A percentile compares a stretch with the other conserved stretches of the same genome.
These are phyloP conservation scores for Trichoderma sp. DNA, from an alignment of 2,329 filamentous ascomycete species.

Conservation along the genomic window DNA sequence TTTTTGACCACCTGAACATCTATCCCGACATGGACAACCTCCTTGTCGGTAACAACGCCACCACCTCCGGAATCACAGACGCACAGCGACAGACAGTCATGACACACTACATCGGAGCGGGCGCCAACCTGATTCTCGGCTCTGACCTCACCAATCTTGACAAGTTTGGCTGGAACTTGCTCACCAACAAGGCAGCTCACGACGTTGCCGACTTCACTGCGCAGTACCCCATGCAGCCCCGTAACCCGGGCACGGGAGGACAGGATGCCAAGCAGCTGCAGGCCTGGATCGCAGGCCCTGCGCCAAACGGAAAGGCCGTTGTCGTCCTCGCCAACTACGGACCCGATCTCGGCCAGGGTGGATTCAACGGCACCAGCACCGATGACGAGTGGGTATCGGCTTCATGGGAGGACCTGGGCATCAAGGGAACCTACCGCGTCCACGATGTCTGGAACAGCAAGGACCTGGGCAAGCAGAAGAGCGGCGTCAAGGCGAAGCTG, in stretches of 20 bases:
- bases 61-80: conserved; percentile 21
- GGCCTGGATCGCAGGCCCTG: conserved; percentile 24
- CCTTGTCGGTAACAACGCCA: conserved; percentile 21
- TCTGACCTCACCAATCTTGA: conserved; percentile 23
- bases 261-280: conserved; percentile 23
- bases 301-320: conserved; percentile 17
- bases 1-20: conserved; percentile 20
- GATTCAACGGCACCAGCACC: conserved; percentile 15
- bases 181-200: conserved; percentile 21
- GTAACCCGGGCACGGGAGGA: conserved; percentile 23
- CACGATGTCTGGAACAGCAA: conserved; percentile 22
- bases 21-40: conserved; percentile 24
- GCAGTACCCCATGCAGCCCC: conserved; percentile 22
- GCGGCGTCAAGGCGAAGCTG: conserved; percentile 3
- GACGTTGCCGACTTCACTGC: conserved; percentile 23
- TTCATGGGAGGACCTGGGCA: conserved; percentile 22
- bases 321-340: conserved; percentile 25
- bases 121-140: conserved; percentile 22
- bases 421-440: conserved; percentile 15
- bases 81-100: conserved; percentile 23
- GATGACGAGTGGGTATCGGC: conserved; percentile 19
- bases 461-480: conserved; percentile 13
- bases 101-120: conserved; percentile 24
- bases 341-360: conserved; percentile 22
- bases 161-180: conserved; percentile 19